Conservation (phyloP, 164 flowering plant genomes). For the Annona cherimola region DNA sequence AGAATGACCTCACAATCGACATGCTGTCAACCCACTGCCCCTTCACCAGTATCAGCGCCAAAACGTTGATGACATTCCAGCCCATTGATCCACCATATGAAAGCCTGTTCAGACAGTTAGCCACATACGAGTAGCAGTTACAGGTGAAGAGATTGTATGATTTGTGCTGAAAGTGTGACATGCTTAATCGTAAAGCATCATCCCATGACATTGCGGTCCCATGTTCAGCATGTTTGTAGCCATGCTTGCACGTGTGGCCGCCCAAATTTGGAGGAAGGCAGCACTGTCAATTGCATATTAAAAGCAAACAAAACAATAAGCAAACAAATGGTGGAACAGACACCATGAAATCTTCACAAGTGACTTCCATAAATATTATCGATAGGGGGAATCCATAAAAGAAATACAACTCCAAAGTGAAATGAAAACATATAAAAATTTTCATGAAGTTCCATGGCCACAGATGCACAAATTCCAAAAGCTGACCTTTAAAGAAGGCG, state of each 20-base stretch:
- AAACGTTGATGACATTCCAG: conserved; percentile 86
- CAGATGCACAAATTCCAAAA: neutral
- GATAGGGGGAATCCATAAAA: neutral
- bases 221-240: conserved; percentile 58
- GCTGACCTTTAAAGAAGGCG: no score
- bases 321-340: neutral
- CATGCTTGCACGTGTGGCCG: conserved; percentile 63
- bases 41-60: conserved; percentile 46
- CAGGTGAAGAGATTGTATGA: conserved; percentile 86
- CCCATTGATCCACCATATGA: conserved; percentile 58
- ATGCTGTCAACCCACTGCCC: conserved; percentile 66
- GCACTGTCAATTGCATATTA: conserved; percentile 39
- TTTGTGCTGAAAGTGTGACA: conserved; percentile 59
- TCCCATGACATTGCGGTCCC: conserved; percentile 86
- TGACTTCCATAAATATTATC: neutral
- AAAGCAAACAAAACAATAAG: neutral
- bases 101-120: conserved; percentile 73
- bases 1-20: conserved; percentile 61
- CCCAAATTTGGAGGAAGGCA: conserved; percentile 75
- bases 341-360: neutral
- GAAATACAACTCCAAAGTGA: neutral
- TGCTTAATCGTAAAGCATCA: conserved; percentile 54
- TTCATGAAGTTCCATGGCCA: neutral
- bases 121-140: conserved; percentile 83
- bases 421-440: neutral